A percentile compares a stretch with the other conserved stretches of the same genome.
These are phyloP conservation scores for Chytriomyces confervae DNA, from an alignment of 192 early-diverging fungal species.

Conservation along the genomic window DNA sequence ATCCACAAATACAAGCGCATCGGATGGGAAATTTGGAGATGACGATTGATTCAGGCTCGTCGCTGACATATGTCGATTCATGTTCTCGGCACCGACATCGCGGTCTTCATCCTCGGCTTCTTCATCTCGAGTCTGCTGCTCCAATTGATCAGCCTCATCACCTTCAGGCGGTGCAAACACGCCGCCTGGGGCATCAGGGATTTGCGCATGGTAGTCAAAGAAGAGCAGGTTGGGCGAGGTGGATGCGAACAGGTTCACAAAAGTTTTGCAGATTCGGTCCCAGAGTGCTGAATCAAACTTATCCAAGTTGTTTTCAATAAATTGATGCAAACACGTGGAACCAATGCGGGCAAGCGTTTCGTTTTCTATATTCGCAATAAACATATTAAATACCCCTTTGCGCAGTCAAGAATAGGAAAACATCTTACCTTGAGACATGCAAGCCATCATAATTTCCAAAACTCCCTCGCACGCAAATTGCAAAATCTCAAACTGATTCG, in stretches of 20 bases:
- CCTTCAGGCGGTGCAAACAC: conserved; percentile 35
- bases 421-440: conserved; percentile 79
- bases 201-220: conserved; percentile 49
- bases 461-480: conserved; percentile 75
- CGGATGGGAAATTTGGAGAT: not conserved
- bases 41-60: conserved; percentile 4
- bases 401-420: not conserved
- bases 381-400: conserved; percentile 13
- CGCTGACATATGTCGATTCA: conserved; percentile 21
- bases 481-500: conserved; percentile 74
- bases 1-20: conserved; percentile 17
- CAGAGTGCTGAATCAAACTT: conserved; percentile 75
- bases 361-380: conserved; percentile 62
- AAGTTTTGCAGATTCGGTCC: conserved; percentile 71
- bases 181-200: conserved; percentile 26
- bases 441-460: conserved; percentile 78
- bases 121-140: not conserved
- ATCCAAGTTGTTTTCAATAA: conserved; percentile 77
- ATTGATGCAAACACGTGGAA: conserved; percentile 86
- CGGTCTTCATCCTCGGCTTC: not conserved
- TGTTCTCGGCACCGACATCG: conserved; percentile 21
- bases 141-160: conserved; percentile 30
- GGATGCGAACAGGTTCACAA: conserved; percentile 75
- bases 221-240: conserved; percentile 81
- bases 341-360: conserved; percentile 91